These are phyloP conservation scores for Suhomyces maxii DNA, from an alignment of 1,139 yeast genomes.

Conservation along the genomic window DNA sequence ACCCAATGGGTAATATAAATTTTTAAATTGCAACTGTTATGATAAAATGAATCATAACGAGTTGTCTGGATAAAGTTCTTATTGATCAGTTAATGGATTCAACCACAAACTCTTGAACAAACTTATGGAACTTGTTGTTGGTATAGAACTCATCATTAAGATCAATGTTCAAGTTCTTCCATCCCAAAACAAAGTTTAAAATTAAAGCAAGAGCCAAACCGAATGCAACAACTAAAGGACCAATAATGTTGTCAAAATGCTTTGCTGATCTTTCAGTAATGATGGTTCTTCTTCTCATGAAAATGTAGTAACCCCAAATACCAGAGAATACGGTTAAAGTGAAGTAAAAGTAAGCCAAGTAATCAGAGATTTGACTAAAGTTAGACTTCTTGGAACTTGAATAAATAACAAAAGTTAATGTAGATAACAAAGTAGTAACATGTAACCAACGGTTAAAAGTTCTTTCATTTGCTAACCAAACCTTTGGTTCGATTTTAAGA, in stretches of 20 bases:
- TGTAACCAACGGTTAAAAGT: conserved; percentile 96
- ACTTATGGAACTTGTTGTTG: conserved; percentile 35
- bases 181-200: conserved; percentile 71
- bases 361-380: conserved; percentile 54
- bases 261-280: conserved; percentile 81
- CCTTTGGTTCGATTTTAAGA: conserved; percentile 92
- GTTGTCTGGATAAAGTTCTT: too few relatives aligned
- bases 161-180: conserved; percentile 32
- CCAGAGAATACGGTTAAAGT: conserved; percentile 79
- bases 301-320: conserved; percentile 84
- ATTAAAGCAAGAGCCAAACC: conserved; percentile 68
- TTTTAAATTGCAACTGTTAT: not conserved
- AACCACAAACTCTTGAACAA: conserved; percentile 34
- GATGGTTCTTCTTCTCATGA: conserved; percentile 65
- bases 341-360: conserved; percentile 78
- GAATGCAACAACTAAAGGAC: conserved; percentile 77
- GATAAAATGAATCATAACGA: too few relatives aligned
- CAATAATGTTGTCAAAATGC: conserved; percentile 86
- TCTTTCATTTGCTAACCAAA: conserved; percentile 97
- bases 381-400: conserved; percentile 69
- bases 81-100: conserved; percentile 7
- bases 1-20: not conserved
- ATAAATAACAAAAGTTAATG: conserved; percentile 82
- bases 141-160: conserved; percentile 31
- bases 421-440: conserved; percentile 84